phyloP scores from a whole-genome alignment of 2,329 filamentous ascomycete genomes.

The Periglandula ipomoeae region DNA sequence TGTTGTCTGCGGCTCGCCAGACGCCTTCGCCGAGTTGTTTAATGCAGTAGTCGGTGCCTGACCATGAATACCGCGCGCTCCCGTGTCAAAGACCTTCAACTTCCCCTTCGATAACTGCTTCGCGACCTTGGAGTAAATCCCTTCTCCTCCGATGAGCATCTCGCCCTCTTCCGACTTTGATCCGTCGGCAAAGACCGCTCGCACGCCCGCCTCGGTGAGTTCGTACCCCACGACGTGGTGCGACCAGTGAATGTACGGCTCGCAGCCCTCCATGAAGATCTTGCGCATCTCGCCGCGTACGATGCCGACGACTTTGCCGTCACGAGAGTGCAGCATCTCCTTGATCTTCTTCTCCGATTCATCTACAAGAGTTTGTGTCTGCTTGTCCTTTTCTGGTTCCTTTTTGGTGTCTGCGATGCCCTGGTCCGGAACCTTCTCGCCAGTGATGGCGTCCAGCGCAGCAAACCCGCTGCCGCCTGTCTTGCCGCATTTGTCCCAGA shows the following conservation, averaged over 20 bases:
- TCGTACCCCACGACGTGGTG: slow-evolving; percentile 51
- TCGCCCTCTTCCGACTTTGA: slow-evolving; percentile 47
- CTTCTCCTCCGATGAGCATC: slow-evolving; percentile 53
- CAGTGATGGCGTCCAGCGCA: slow-evolving; percentile 43
- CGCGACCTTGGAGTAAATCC: slow-evolving; percentile 51
- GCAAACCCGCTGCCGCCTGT: slow-evolving; percentile 47
- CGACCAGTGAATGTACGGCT: slow-evolving; percentile 45
- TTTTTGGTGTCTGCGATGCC: slow-evolving; percentile 10
- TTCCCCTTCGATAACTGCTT: slow-evolving; percentile 48
- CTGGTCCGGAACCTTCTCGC: slow-evolving; percentile 26
- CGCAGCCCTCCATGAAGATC: slow-evolving; percentile 47
- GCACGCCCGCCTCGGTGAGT: slow-evolving; percentile 42
- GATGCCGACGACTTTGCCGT: slow-evolving; percentile 52
- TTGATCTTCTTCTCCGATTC: slow-evolving; percentile 1
- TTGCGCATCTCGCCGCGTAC: slow-evolving; percentile 53
- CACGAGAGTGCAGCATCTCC: slow-evolving; percentile 38
- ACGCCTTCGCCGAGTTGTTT: slow-evolving; percentile 55
- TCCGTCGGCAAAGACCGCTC: slow-evolving; percentile 50
- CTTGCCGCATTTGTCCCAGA: slow-evolving; percentile 51
- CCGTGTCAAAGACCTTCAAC: slow-evolving; percentile 54
- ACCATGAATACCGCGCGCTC: slow-evolving; percentile 55
- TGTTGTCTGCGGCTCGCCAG: slow-evolving; percentile 42
- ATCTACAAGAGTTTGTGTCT: too few relatives aligned
- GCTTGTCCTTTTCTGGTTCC: too few relatives aligned
- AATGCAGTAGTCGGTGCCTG: slow-evolving; percentile 55